These are phyloP conservation scores for Ceratocystis colombiana DNA, from an alignment of 2,329 filamentous ascomycete genomes.

Conservation along the genomic window DNA sequence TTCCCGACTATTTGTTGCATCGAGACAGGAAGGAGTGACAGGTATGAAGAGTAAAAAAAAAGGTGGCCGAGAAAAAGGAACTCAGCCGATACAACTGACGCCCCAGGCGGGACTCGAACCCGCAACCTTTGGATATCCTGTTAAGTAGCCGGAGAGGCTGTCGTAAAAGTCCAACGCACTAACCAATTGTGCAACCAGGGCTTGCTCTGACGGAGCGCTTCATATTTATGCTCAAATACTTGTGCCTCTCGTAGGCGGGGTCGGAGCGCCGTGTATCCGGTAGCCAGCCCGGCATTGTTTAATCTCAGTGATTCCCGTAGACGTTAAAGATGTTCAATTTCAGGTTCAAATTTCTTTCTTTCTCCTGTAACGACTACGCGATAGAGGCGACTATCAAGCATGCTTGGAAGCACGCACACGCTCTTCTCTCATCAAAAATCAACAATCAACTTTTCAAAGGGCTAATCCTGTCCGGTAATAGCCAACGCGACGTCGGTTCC, in stretches of 20 bases:
- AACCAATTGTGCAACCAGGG: conserved; percentile 28
- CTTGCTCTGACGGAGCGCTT: background rate
- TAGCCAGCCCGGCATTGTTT: background rate
- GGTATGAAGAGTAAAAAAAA: background rate
- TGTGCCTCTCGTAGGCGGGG: too few relatives aligned
- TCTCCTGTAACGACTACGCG: too few relatives aligned
- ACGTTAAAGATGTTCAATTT: too few relatives aligned
- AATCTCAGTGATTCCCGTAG: too few relatives aligned
- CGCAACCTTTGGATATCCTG: conserved; percentile 27
- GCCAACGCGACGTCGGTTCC: too few relatives aligned
- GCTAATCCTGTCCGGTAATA: too few relatives aligned
- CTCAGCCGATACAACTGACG: background rate
- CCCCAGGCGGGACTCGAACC: conserved; percentile 28
- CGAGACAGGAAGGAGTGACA: background rate
- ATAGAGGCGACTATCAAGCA: too few relatives aligned
- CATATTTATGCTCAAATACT: too few relatives aligned
- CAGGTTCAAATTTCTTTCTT: too few relatives aligned
- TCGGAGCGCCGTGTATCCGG: background rate
- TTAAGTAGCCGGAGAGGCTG: background rate
- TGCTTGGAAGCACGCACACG: too few relatives aligned
- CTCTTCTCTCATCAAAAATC: too few relatives aligned
- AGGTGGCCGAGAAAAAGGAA: background rate
- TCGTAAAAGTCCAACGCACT: conserved; percentile 28
- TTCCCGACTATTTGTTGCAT: background rate
- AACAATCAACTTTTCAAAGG: too few relatives aligned